A percentile compares a stretch with the other conserved stretches of the same genome.
phyloP scores from a whole-genome alignment of 768 basidiomycete species.

The Tylopilus intermedius region DNA sequence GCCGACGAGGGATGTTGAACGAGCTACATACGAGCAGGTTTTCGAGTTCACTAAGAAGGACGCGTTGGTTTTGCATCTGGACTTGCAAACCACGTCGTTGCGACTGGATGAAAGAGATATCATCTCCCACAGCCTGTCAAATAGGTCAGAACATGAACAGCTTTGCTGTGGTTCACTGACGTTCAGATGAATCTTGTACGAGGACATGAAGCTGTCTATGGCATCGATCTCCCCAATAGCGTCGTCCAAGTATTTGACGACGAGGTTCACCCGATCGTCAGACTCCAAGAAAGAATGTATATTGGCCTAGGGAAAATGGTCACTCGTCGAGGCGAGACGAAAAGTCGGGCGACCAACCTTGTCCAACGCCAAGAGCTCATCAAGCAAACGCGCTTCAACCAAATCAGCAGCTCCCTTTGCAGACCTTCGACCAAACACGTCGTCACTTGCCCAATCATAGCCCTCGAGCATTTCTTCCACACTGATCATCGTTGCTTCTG shows the following conservation, averaged over 20 bases:
- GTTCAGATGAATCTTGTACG: slow-evolving; percentile 95
- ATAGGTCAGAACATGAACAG: slow-evolving; percentile 10
- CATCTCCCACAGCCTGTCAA: slow-evolving; percentile 83
- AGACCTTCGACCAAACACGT: slow-evolving; percentile 61
- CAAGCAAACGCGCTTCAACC: slow-evolving; percentile 83
- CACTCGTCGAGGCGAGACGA: neutral
- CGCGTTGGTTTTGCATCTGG: slow-evolving; percentile 91
- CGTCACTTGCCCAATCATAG: slow-evolving; percentile 91
- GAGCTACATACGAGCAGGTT: slow-evolving; percentile 64
- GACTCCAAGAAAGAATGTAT: slow-evolving; percentile 96
- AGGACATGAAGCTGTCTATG: slow-evolving; percentile 83
- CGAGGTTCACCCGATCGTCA: slow-evolving; percentile 83
- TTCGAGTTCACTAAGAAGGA: slow-evolving; percentile 78
- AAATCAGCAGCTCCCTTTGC: slow-evolving; percentile 78
- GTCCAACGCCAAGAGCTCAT: slow-evolving; percentile 89
- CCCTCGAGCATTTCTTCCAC: slow-evolving; percentile 99
- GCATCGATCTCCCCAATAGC: slow-evolving; percentile 83
- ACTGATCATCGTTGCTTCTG: slow-evolving; percentile 78
- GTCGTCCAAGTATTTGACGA: slow-evolving; percentile 85
- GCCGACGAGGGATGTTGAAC: neutral
- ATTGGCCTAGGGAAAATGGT: slow-evolving; percentile 55
- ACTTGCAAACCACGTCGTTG: slow-evolving; percentile 97
- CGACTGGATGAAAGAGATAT: slow-evolving; percentile 92
- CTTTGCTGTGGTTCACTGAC: slow-evolving; percentile 42
- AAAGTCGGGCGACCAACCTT: slow-evolving; percentile 50